These are phyloP conservation scores for Debaryomyces tyrocola DNA, from an alignment of 805 yeast genomes.

Conservation along the genomic window DNA sequence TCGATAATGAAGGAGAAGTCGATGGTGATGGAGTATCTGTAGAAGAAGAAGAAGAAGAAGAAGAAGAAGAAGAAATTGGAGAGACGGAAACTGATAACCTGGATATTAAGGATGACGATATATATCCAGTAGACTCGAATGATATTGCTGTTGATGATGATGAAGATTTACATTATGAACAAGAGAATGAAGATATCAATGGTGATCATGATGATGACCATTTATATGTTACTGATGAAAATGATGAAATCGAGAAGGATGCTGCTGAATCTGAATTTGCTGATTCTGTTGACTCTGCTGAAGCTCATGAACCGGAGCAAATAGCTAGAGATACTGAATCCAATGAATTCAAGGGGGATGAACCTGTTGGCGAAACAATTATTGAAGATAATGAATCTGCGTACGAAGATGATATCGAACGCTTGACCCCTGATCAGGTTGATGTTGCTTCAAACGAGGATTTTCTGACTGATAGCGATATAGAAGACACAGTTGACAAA, in stretches of 20 bases:
- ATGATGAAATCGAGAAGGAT: no score
- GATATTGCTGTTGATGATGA: no score
- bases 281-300: background rate
- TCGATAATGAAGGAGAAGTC: background rate
- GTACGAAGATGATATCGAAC: conserved; percentile 3
- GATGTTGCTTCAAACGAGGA: conserved; percentile 9
- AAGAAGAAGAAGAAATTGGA: background rate
- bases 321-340: background rate
- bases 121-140: no score
- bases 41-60: background rate
- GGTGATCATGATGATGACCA: no score
- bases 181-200: no score
- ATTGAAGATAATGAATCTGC: conserved; percentile 5
- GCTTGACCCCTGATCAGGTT: background rate
- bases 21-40: background rate
- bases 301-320: conserved; percentile 1
- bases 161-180: no score
- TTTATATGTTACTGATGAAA: no score
- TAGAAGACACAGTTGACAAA: background rate
- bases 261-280: no score
- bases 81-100: background rate
- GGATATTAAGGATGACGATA: no score
- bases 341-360: background rate
- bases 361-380: conserved; percentile 1
- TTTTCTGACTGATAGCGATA: background rate